phyloP scores from a whole-genome alignment of 805 yeast genomes.

The Metschnikowia peoriensis region DNA sequence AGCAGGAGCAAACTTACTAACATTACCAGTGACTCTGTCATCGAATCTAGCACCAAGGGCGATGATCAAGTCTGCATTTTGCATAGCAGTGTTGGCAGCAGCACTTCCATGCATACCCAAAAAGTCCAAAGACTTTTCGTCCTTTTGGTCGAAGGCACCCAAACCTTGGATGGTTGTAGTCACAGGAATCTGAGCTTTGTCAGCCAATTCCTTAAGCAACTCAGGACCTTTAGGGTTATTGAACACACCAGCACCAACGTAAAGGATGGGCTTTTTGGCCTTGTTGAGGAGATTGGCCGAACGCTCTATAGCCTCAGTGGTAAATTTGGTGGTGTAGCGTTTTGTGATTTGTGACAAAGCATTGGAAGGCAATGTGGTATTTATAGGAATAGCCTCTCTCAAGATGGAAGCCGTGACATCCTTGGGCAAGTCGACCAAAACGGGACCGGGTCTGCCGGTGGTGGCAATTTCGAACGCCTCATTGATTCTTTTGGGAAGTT shows the following conservation, averaged over 20 bases:
- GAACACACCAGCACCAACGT: conserved; percentile 89
- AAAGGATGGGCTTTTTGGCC: conserved; percentile 85
- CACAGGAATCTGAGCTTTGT: conserved; percentile 90
- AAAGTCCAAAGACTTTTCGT: conserved; percentile 89
- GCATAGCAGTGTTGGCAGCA: conserved; percentile 92
- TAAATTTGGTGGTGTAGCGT: conserved; percentile 69
- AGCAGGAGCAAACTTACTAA: conserved; percentile 87
- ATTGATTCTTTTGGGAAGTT: conserved; percentile 90
- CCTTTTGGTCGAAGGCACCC: conserved; percentile 92
- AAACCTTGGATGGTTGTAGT: conserved; percentile 93
- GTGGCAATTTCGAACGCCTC: conserved; percentile 98
- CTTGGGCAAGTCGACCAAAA: conserved; percentile 94
- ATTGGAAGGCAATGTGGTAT: conserved; percentile 70
- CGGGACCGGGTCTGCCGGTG: conserved; percentile 97
- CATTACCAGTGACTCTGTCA: conserved; percentile 92
- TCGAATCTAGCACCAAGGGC: conserved; percentile 98
- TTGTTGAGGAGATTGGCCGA: conserved; percentile 75
- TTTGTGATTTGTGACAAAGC: conserved; percentile 70
- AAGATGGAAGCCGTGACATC: conserved; percentile 94
- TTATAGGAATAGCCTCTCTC: conserved; percentile 79
- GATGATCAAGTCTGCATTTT: conserved; percentile 86
- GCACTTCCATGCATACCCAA: conserved; percentile 98
- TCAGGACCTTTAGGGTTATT: conserved; percentile 78
- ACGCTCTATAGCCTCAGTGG: conserved; percentile 67
- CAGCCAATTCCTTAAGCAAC: conserved; percentile 77